Percentiles rank a stretch among this genome's conserved stretches.
Evolutionary conservation across 495 filamentous ascomycete genomes (phyloP).

Genomic region (Polyplosphaeria fusca): DNA sequence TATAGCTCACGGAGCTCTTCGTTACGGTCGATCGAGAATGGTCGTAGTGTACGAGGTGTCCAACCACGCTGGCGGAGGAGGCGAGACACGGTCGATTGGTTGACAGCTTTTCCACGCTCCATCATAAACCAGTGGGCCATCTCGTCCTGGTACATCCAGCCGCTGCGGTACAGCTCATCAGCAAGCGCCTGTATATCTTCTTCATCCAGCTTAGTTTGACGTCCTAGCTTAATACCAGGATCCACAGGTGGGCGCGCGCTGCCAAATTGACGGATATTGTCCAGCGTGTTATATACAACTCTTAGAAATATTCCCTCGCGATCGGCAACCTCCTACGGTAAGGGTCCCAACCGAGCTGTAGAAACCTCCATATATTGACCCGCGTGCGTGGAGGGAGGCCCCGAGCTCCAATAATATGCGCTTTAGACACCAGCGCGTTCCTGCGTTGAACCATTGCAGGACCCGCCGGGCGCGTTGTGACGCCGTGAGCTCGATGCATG

Average conservation of each 20-base stretch:
- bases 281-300: not conserved
- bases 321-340: too few species aligned
- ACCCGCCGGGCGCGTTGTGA: too few species aligned
- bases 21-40: not conserved
- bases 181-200: not conserved
- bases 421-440: too few species aligned
- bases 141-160: conserved; percentile 1
- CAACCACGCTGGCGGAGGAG: not conserved
- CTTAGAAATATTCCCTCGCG: too few species aligned
- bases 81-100: not conserved
- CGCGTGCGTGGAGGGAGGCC: too few species aligned
- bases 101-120: not conserved
- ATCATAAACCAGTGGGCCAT: not conserved
- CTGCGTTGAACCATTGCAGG: too few species aligned
- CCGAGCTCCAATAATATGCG: too few species aligned
- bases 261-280: not conserved
- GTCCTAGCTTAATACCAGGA: not conserved
- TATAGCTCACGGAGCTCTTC: too few species aligned
- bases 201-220: not conserved
- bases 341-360: too few species aligned
- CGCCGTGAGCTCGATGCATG: too few species aligned
- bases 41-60: not conserved
- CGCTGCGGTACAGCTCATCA: not conserved
- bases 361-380: too few species aligned
- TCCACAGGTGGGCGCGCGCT: not conserved